Conservation (phyloP, 1,284 basidiomycete species). For the Boletus mariae region DNA sequence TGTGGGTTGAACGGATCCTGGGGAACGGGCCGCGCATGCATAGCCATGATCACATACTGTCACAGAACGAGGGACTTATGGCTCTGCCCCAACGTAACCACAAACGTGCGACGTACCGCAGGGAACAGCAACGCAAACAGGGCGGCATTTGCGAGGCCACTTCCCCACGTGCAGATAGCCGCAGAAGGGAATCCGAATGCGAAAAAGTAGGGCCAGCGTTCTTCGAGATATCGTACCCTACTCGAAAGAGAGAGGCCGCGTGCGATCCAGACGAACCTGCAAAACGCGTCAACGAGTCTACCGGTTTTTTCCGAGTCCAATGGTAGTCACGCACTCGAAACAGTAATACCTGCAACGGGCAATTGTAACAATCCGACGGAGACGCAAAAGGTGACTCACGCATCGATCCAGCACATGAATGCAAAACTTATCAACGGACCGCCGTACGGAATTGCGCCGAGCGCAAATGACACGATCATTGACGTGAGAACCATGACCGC, state of each 20-base stretch:
- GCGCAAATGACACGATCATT: slow-evolving; percentile 60
- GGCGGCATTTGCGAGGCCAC: slow-evolving; percentile 69
- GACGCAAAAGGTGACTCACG: slow-evolving; percentile 49
- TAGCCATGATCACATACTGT: slow-evolving; percentile 77
- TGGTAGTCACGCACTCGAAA: slow-evolving; percentile 63
- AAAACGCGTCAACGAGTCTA: slow-evolving; percentile 6
- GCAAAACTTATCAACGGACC: slow-evolving; percentile 60
- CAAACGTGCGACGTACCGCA: slow-evolving; percentile 42
- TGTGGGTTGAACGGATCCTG: slow-evolving; percentile 67
- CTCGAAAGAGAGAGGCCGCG: slow-evolving; percentile 64
- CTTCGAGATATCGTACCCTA: slow-evolving; percentile 72
- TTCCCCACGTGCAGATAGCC: slow-evolving; percentile 65
- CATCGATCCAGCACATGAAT: slow-evolving; percentile 79
- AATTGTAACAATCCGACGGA: background rate
- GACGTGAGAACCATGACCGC: slow-evolving; percentile 77
- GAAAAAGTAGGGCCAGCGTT: slow-evolving; percentile 82
- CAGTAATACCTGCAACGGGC: slow-evolving; percentile 67
- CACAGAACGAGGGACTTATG: slow-evolving; percentile 7
- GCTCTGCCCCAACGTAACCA: background rate
- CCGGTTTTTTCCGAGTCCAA: background rate
- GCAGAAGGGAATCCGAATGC: slow-evolving; percentile 76
- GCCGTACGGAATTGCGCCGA: slow-evolving; percentile 60
- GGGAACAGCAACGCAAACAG: slow-evolving; percentile 79
- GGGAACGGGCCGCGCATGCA: slow-evolving; percentile 63
- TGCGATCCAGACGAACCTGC: slow-evolving; percentile 75